Conservation (phyloP, 768 basidiomycete genomes). For the Mycena galopus region DNA sequence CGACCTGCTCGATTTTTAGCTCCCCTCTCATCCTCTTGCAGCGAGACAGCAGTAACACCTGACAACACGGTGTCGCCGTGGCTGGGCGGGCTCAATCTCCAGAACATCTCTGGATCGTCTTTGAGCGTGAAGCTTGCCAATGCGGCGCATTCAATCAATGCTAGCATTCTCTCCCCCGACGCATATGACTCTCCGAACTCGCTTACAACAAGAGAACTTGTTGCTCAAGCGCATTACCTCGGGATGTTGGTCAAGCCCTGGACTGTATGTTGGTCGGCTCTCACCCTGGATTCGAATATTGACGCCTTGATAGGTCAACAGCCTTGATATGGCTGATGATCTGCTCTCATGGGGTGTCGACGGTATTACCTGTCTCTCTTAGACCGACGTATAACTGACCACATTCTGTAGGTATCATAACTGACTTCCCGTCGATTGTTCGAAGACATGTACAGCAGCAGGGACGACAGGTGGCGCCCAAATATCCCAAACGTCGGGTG, state of each 20-base stretch:
- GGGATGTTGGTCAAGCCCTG: slow-evolving; percentile 78
- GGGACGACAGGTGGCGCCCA: slow-evolving; percentile 66
- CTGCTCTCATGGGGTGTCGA: slow-evolving; percentile 73
- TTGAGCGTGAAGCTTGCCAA: slow-evolving; percentile 71
- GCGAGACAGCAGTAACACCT: slow-evolving; percentile 56
- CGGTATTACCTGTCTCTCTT: slow-evolving; percentile 66
- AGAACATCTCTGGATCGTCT: slow-evolving; percentile 73
- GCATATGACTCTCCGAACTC: slow-evolving; percentile 60
- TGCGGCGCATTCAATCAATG: slow-evolving; percentile 75
- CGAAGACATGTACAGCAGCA: slow-evolving; percentile 69
- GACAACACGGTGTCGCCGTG: slow-evolving; percentile 68
- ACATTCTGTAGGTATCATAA: slow-evolving; percentile 68
- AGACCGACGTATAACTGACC: too few relatives aligned
- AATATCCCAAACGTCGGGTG: slow-evolving; percentile 70
- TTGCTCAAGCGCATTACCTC: slow-evolving; percentile 72
- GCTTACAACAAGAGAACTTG: slow-evolving; percentile 77
- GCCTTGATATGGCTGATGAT: slow-evolving; percentile 71
- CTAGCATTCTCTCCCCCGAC: slow-evolving; percentile 75
- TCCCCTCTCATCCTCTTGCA: slow-evolving; percentile 31
- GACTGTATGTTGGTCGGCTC: slow-evolving; percentile 64
- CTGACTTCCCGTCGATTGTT: slow-evolving; percentile 76
- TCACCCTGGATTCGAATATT: neutral
- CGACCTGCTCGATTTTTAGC: neutral
- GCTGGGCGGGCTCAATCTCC: slow-evolving; percentile 76
- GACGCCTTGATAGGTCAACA: slow-evolving; percentile 63